Evolutionary conservation across 179 eudicot species (phyloP).

Genomic region (Actinidia chinensis): DNA sequence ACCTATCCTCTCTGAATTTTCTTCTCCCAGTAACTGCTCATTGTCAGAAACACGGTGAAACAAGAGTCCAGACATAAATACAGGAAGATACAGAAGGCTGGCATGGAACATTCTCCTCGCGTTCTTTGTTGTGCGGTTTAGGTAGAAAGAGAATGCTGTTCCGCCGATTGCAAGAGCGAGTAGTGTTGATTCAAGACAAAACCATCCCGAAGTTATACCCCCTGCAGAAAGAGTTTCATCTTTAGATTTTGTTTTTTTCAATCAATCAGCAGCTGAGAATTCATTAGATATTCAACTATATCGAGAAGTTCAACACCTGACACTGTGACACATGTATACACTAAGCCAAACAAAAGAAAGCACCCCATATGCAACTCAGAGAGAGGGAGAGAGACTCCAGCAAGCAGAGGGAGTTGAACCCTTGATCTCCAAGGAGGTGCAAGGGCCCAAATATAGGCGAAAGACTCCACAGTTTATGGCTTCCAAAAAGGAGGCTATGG

Average conservation of each 20-base stretch:
- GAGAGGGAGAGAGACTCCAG: not conserved
- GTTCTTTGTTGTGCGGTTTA: slow-evolving; percentile 60
- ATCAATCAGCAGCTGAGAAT: not conserved
- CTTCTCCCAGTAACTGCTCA: slow-evolving; percentile 36
- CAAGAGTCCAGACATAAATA: slow-evolving; percentile 91
- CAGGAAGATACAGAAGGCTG: slow-evolving; percentile 94
- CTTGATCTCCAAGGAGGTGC: no score
- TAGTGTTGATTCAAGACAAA: slow-evolving; percentile 79
- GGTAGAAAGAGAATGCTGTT: slow-evolving; percentile 67
- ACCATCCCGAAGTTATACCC: slow-evolving; percentile 97
- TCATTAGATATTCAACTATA: not conserved
- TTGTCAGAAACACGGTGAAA: slow-evolving; percentile 65
- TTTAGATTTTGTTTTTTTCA: not conserved
- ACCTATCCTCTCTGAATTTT: slow-evolving; percentile 22
- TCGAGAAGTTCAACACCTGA: not conserved
- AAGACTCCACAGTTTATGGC: no score
- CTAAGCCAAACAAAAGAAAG: not conserved
- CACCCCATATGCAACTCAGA: not conserved
- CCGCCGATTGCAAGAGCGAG: slow-evolving; percentile 74
- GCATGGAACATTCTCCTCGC: slow-evolving; percentile 94
- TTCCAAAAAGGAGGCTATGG: no score
- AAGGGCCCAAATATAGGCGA: no score
- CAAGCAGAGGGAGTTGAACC: no score
- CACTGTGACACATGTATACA: not conserved
- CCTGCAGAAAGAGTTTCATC: slow-evolving; percentile 40